Percentiles rank a stretch among this genome's conserved stretches.
Conservation (phyloP, 1,139 yeast genomes). For the Taphrina flavorubra region DNA sequence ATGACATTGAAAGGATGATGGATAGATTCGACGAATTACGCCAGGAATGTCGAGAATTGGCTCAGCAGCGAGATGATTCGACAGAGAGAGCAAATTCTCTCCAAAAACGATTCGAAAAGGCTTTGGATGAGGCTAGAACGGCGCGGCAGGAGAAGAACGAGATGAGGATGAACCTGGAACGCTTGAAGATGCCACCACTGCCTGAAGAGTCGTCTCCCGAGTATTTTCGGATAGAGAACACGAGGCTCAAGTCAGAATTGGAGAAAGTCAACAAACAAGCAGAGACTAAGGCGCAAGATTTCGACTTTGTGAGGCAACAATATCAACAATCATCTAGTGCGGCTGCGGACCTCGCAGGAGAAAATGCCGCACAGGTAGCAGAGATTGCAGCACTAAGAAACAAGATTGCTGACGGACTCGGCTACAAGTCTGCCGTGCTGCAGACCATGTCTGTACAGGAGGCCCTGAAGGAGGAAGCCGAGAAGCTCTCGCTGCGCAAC, state of each 20-base stretch:
- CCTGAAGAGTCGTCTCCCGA: slow-evolving; percentile 39
- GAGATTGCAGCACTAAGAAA: slow-evolving; percentile 3
- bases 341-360: slow-evolving; percentile 31
- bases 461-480: slow-evolving; percentile 24
- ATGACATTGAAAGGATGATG: slow-evolving; percentile 38
- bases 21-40: slow-evolving; percentile 32
- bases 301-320: slow-evolving; percentile 39
- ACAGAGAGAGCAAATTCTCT: slow-evolving; percentile 4
- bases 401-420: slow-evolving; percentile 16
- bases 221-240: slow-evolving; percentile 16
- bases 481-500: slow-evolving; percentile 25
- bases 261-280: slow-evolving; percentile 18
- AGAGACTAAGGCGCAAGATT: slow-evolving; percentile 33
- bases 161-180: slow-evolving; percentile 26
- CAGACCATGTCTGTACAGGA: slow-evolving; percentile 7
- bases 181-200: slow-evolving; percentile 29
- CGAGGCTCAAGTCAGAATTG: slow-evolving; percentile 30
- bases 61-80: slow-evolving; percentile 24
- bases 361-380: slow-evolving; percentile 1
- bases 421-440: slow-evolving; percentile 24
- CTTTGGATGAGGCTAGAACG: slow-evolving; percentile 23
- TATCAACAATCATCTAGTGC: slow-evolving; percentile 37
- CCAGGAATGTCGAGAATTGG: slow-evolving; percentile 28
- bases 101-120: slow-evolving; percentile 32
- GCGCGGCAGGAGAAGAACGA: slow-evolving; percentile 17